Evolutionary conservation across 1,284 basidiomycete species (phyloP).

Genomic region (Cryptococcus sp.): DNA sequence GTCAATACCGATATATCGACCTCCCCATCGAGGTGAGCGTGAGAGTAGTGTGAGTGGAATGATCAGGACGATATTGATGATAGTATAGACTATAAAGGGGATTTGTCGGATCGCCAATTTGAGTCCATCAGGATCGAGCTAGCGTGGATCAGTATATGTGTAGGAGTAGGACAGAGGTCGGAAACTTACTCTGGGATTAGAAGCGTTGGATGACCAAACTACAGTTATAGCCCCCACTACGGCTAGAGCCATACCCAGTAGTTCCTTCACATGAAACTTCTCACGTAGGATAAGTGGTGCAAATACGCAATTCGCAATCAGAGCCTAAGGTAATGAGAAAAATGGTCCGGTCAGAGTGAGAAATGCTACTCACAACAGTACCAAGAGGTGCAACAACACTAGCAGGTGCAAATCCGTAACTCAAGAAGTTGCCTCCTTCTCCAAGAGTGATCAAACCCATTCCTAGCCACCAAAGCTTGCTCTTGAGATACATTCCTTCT

Average conservation of each 20-base stretch:
- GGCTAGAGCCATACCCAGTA: slow-evolving; percentile 79
- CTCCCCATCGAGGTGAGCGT: slow-evolving; percentile 62
- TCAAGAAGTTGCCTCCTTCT: slow-evolving; percentile 86
- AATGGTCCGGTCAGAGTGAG: neutral
- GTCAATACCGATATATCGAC: slow-evolving; percentile 73
- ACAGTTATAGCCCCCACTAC: slow-evolving; percentile 83
- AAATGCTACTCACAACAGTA: slow-evolving; percentile 59
- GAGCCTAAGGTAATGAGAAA: slow-evolving; percentile 46
- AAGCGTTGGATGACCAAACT: slow-evolving; percentile 74
- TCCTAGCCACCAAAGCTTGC: slow-evolving; percentile 88
- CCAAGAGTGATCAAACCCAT: slow-evolving; percentile 85
- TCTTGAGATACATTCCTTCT: slow-evolving; percentile 64
- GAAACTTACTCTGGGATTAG: slow-evolving; percentile 56
- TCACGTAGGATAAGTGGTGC: slow-evolving; percentile 72
- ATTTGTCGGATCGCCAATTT: slow-evolving; percentile 64
- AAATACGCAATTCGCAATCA: slow-evolving; percentile 92
- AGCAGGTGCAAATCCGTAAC: slow-evolving; percentile 83
- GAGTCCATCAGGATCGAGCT: slow-evolving; percentile 62
- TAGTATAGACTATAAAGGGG: slow-evolving; percentile 69
- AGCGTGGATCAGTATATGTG: neutral
- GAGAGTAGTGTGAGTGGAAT: slow-evolving; percentile 56
- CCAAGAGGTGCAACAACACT: slow-evolving; percentile 93
- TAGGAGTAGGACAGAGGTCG: neutral
- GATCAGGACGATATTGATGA: slow-evolving; percentile 57
- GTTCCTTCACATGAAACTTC: slow-evolving; percentile 58